phyloP scores from a whole-genome alignment of 805 yeast genomes.

The Nematodospora valgi region DNA sequence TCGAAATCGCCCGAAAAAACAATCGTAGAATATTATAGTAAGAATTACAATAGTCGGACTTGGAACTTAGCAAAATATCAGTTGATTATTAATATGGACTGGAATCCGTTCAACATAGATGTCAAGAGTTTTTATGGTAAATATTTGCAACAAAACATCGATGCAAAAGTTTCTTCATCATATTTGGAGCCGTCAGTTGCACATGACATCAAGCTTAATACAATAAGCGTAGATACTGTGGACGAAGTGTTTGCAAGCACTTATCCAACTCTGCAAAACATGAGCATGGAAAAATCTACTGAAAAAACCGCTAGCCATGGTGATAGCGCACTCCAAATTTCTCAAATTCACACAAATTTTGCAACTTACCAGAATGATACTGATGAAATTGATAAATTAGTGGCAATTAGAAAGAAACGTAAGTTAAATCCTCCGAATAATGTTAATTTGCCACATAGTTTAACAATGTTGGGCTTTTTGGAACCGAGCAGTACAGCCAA shows the following conservation, averaged over 20 bases:
- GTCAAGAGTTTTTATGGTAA: not conserved
- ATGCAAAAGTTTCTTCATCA: no score
- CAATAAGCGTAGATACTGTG: no score
- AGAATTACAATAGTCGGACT: no score
- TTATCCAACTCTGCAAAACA: no score
- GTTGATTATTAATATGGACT: slow-evolving; percentile 1
- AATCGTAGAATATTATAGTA: not conserved
- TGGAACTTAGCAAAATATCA: slow-evolving; percentile 2
- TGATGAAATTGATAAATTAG: slow-evolving; percentile 3
- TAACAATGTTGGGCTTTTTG: slow-evolving; percentile 1
- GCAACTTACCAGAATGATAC: slow-evolving; percentile 4
- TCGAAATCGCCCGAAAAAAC: not conserved
- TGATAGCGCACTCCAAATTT: no score
- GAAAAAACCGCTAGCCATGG: no score
- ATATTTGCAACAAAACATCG: not conserved
- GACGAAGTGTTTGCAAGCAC: no score
- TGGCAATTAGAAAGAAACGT: slow-evolving; percentile 1
- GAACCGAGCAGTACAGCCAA: no score
- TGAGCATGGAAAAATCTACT: not conserved
- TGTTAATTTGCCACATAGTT: not conserved
- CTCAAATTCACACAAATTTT: not conserved
- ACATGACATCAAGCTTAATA: no score
- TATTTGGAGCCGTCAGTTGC: no score
- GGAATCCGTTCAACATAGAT: slow-evolving; percentile 5
- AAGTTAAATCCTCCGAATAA: not conserved